Evolutionary conservation across 805 yeast genomes (phyloP), one percentile per base, ranked within the genome.

Genomic region (Maudiozyma serrabonitensis): DNA sequence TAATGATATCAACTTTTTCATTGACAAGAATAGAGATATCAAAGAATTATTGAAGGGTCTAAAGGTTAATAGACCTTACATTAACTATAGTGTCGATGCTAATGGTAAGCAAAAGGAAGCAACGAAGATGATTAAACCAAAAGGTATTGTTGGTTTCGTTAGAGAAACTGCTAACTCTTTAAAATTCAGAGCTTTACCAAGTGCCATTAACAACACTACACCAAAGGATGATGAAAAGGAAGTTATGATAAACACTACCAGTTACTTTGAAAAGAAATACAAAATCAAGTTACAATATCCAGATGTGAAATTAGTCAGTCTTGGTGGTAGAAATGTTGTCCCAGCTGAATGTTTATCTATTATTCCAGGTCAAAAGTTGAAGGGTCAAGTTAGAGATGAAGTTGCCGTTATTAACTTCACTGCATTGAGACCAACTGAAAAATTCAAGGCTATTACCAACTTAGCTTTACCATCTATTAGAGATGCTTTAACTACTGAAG

Each of bases 331-430:
- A 23, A 54, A 53, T 28, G 46, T 48, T 21, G 55, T 55, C 16
- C 60, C 60, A 21, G 51, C 58, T 18, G 60, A 58, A 52, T 55
- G 59, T 52, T 49, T 55, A 43, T 53, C 51, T 13, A 58, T 58
- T 23, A 55, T 56, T 38, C 59, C 60, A 32, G 59, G 61, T 39
- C 60, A 58, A 43, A 58, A 56, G 48, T 47, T 56, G 23, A 58
- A 56, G 51, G 60, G 60, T 38, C 34, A 28, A 34, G 41, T 56
- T 25, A 37, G 43, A 16, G 57, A 56, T 44, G 59, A 52, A 26
- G 50, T 47, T 11, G 41, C 54, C 16, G 46, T 52, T 31, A 56
- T 56, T 40, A 52, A 56, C 25, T 58, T 56, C 41, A 52, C 59
- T 37, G 60, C 61, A 9, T 45, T 55, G 26, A 53, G 61, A 50